phyloP scores from a whole-genome alignment of 345 rosid species.

The Populus deltoides region DNA sequence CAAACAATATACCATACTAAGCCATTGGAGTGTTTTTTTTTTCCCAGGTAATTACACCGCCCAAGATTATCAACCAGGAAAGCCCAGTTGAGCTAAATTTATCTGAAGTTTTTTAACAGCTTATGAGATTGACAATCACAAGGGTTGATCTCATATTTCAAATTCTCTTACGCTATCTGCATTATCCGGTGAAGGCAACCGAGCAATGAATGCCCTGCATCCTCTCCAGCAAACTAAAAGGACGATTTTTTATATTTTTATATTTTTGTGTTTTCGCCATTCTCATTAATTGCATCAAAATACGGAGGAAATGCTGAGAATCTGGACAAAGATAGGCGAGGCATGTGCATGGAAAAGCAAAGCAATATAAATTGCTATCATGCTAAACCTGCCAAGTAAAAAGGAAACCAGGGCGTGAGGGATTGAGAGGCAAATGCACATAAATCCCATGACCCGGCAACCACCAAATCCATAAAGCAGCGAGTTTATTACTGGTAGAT shows the following conservation, averaged over 20 bases:
- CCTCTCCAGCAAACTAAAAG: background rate
- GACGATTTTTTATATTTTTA: background rate
- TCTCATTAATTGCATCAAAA: background rate
- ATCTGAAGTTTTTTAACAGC: too few relatives aligned
- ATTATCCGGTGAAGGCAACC: background rate
- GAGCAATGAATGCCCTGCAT: background rate
- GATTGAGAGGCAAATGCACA: background rate
- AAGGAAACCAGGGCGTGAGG: background rate
- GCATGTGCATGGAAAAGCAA: background rate
- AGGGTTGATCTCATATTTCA: background rate
- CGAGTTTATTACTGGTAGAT: background rate
- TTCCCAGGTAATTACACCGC: too few relatives aligned
- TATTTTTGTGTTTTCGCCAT: too few relatives aligned
- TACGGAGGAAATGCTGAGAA: background rate
- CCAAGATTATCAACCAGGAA: too few relatives aligned
- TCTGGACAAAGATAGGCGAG: background rate
- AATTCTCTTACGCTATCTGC: background rate
- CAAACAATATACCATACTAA: too few relatives aligned
- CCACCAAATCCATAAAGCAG: slow-evolving; percentile 13
- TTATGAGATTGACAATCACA: background rate
- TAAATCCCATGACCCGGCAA: slow-evolving; percentile 31
- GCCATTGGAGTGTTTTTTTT: too few relatives aligned
- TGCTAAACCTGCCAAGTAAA: background rate
- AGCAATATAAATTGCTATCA: background rate
- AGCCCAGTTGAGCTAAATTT: too few relatives aligned